These are phyloP conservation scores for Epichloe elymi DNA, from an alignment of 2,329 filamentous ascomycete species.

Conservation along the genomic window DNA sequence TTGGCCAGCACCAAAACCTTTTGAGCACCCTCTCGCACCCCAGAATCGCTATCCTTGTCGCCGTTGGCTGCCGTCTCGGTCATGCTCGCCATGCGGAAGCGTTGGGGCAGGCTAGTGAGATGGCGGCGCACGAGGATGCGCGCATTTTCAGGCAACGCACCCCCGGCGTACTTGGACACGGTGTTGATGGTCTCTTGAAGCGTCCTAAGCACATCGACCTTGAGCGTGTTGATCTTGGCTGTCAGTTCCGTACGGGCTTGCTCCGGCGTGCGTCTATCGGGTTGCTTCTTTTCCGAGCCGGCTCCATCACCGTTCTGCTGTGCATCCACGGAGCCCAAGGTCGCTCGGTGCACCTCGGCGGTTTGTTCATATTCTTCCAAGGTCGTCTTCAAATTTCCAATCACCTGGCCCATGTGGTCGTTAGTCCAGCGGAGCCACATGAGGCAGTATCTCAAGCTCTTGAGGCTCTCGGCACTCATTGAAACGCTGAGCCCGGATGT, in stretches of 20 bases:
- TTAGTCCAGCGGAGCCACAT: slow-evolving; percentile 72
- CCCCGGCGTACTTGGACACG: slow-evolving; percentile 83
- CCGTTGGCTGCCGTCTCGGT: slow-evolving; percentile 14
- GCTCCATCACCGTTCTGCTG: slow-evolving; percentile 1
- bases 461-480: slow-evolving; percentile 77
- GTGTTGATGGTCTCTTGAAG: slow-evolving; percentile 72
- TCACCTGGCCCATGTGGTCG: slow-evolving; percentile 62
- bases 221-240: slow-evolving; percentile 53
- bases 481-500: slow-evolving; percentile 85
- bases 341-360: neutral
- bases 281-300: neutral
- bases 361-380: slow-evolving; percentile 65
- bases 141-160: slow-evolving; percentile 80
- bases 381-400: slow-evolving; percentile 59
- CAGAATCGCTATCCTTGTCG: slow-evolving; percentile 23
- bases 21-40: slow-evolving; percentile 46
- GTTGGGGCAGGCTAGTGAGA: slow-evolving; percentile 69
- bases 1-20: slow-evolving; percentile 74
- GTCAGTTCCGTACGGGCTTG: slow-evolving; percentile 31
- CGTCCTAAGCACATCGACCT: slow-evolving; percentile 60
- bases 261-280: slow-evolving; percentile 12
- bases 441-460: slow-evolving; percentile 74
- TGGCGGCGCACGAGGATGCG: slow-evolving; percentile 70
- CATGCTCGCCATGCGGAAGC: slow-evolving; percentile 62
- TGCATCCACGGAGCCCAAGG: slow-evolving; percentile 5